A percentile compares a stretch with the other conserved stretches of the same genome.
Evolutionary conservation across 177 flowering plant species (phyloP).

Genomic region (Telopea speciosissima): DNA sequence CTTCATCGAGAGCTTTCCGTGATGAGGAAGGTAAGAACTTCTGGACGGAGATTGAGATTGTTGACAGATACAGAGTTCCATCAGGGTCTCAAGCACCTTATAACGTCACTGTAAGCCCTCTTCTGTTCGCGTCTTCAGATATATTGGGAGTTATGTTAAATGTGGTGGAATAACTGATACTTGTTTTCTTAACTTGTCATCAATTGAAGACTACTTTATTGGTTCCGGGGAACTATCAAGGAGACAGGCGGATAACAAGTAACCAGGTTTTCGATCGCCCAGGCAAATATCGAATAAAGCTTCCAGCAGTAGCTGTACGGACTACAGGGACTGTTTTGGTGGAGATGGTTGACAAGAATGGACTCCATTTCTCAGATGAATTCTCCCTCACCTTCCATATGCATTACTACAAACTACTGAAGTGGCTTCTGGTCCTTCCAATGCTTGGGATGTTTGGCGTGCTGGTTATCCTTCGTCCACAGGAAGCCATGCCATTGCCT

Average conservation of each 20-base stretch:
- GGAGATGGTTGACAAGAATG: slow-evolving; percentile 93
- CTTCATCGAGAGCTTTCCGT: slow-evolving; percentile 78
- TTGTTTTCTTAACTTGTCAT: slow-evolving; percentile 6
- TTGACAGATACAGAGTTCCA: slow-evolving; percentile 71
- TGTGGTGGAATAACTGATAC: neutral
- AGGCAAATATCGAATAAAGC: slow-evolving; percentile 67
- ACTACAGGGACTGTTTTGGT: slow-evolving; percentile 89
- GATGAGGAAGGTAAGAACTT: slow-evolving; percentile 97
- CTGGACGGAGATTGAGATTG: slow-evolving; percentile 94
- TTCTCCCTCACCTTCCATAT: slow-evolving; percentile 96
- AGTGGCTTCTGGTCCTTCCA: slow-evolving; percentile 95
- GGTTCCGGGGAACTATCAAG: slow-evolving; percentile 98
- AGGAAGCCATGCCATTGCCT: slow-evolving; percentile 88
- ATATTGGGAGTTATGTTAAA: neutral
- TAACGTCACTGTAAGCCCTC: slow-evolving; percentile 76
- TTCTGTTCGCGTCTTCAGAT: neutral
- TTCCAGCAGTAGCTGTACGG: slow-evolving; percentile 84
- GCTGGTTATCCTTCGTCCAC: slow-evolving; percentile 90
- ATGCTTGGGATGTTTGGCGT: slow-evolving; percentile 97
- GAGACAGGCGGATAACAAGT: slow-evolving; percentile 70
- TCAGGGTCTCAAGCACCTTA: slow-evolving; percentile 90
- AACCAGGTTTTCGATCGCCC: slow-evolving; percentile 56
- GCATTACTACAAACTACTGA: slow-evolving; percentile 85
- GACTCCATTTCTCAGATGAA: slow-evolving; percentile 83
- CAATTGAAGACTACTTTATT: slow-evolving; percentile 57